Conservation (phyloP, 1,284 basidiomycete species). For the Apiotrichum mycotoxinovorans region DNA sequence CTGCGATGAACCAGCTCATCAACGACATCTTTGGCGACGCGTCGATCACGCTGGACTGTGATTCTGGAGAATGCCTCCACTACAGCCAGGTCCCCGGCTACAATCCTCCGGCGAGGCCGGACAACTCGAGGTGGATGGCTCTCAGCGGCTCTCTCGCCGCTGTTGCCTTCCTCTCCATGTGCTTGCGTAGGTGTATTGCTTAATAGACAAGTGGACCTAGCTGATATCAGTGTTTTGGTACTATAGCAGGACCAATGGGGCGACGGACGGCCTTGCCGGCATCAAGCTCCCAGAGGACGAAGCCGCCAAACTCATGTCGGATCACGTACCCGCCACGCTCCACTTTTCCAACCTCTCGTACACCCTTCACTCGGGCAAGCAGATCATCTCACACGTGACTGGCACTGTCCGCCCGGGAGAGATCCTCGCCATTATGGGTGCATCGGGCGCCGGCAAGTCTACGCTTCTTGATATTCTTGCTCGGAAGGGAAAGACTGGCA, state of each 20-base stretch:
- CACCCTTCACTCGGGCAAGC: slow-evolving; percentile 60
- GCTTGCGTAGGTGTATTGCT: slow-evolving; percentile 40
- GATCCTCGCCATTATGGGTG: slow-evolving; percentile 91
- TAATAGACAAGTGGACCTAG: background rate
- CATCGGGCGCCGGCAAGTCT: slow-evolving; percentile 93
- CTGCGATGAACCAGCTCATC: slow-evolving; percentile 93
- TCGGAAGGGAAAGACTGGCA: slow-evolving; percentile 77
- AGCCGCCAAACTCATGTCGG: slow-evolving; percentile 78
- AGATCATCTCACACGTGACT: slow-evolving; percentile 73
- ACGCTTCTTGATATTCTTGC: slow-evolving; percentile 95
- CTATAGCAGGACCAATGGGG: slow-evolving; percentile 65
- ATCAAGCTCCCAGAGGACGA: slow-evolving; percentile 78
- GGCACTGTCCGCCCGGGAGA: slow-evolving; percentile 82
- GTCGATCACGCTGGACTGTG: slow-evolving; percentile 81
- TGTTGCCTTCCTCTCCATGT: slow-evolving; percentile 54
- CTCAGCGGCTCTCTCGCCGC: slow-evolving; percentile 76
- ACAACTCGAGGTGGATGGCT: slow-evolving; percentile 75
- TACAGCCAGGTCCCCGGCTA: slow-evolving; percentile 93
- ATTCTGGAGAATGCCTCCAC: slow-evolving; percentile 89
- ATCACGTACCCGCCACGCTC: slow-evolving; percentile 87
- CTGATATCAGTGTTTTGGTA: slow-evolving; percentile 73
- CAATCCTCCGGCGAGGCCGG: slow-evolving; percentile 70
- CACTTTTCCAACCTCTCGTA: slow-evolving; percentile 86
- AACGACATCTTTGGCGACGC: slow-evolving; percentile 87
- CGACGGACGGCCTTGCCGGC: slow-evolving; percentile 62